A percentile compares a stretch with the other conserved stretches of the same genome.
These are phyloP conservation scores for Monotropa hypopitys DNA, from an alignment of 179 eudicot genomes.

Conservation along the genomic window DNA sequence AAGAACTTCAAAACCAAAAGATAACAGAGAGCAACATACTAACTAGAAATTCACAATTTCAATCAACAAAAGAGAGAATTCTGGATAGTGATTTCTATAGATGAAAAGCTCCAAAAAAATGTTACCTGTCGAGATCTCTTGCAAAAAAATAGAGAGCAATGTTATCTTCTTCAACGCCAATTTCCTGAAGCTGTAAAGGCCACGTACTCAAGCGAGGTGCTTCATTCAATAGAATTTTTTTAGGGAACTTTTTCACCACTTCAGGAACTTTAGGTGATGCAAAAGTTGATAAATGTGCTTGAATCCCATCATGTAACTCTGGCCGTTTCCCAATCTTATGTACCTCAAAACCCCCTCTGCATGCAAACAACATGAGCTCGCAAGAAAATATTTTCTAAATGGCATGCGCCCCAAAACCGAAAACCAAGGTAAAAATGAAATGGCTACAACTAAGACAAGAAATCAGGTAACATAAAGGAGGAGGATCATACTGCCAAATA, in stretches of 20 bases:
- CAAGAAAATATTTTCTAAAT: background rate
- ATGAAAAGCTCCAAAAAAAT: background rate
- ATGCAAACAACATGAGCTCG: slow-evolving; percentile 11
- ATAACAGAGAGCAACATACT: background rate
- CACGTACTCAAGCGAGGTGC: slow-evolving; percentile 61
- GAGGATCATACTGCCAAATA: slow-evolving; percentile 75
- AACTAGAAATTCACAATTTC: background rate
- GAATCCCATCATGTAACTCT: slow-evolving; percentile 54
- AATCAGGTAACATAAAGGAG: slow-evolving; percentile 2
- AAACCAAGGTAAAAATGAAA: background rate
- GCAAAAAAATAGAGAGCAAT: slow-evolving; percentile 89
- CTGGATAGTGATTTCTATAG: background rate
- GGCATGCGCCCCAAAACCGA: background rate
- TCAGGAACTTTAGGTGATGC: slow-evolving; percentile 71
- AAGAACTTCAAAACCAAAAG: background rate
- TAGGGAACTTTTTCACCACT: slow-evolving; percentile 49
- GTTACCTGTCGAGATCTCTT: slow-evolving; percentile 72
- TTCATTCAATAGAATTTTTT: slow-evolving; percentile 48
- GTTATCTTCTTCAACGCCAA: slow-evolving; percentile 58
- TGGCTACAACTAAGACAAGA: background rate
- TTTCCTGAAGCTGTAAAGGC: slow-evolving; percentile 70
- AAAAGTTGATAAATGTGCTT: slow-evolving; percentile 74
- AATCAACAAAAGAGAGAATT: slow-evolving; percentile 1
- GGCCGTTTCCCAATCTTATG: slow-evolving; percentile 42
- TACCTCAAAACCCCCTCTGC: slow-evolving; percentile 87